Conservation (phyloP, 1,284 basidiomycete genomes). For the Moesziomyces globuligerus region DNA sequence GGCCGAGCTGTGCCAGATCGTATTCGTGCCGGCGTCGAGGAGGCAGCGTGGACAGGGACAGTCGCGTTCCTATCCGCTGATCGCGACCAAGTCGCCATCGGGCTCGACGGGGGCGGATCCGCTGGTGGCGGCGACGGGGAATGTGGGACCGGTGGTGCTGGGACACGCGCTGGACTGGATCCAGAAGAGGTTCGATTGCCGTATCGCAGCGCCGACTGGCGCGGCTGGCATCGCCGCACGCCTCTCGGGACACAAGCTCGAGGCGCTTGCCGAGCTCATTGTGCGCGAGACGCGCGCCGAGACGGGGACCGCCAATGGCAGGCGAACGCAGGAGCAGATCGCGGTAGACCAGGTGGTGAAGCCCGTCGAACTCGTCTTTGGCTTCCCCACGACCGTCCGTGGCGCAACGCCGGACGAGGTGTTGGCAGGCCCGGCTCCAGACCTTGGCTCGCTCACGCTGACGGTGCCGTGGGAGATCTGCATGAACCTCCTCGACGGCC, state of each 20-base stretch:
- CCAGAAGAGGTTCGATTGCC: constrained; percentile 49
- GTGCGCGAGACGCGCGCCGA: constrained; percentile 33
- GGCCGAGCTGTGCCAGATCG: constrained; percentile 44
- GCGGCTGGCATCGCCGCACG: constrained; percentile 26
- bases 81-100: constrained; percentile 40
- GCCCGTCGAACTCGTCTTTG: constrained; percentile 42
- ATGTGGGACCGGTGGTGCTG: constrained; percentile 32
- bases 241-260: constrained; percentile 21
- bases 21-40: constrained; percentile 32
- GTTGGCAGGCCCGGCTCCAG: constrained; percentile 33
- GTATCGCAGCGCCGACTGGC: constrained; percentile 31
- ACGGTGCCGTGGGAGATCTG: constrained; percentile 52
- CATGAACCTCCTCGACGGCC: constrained; percentile 32
- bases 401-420: neutral
- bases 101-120: constrained; percentile 11
- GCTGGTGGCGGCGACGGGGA: constrained; percentile 13
- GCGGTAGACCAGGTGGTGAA: constrained; percentile 21
- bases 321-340: constrained; percentile 15
- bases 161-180: constrained; percentile 47
- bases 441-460: constrained; percentile 29
- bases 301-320: constrained; percentile 15
- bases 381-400: constrained; percentile 20
- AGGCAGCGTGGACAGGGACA: constrained; percentile 11
- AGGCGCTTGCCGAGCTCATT: constrained; percentile 38
- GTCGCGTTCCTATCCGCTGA: constrained; percentile 31